phyloP scores from a whole-genome alignment of 176 grass and related monocot species.

The Echinochloa phyllopogon region DNA sequence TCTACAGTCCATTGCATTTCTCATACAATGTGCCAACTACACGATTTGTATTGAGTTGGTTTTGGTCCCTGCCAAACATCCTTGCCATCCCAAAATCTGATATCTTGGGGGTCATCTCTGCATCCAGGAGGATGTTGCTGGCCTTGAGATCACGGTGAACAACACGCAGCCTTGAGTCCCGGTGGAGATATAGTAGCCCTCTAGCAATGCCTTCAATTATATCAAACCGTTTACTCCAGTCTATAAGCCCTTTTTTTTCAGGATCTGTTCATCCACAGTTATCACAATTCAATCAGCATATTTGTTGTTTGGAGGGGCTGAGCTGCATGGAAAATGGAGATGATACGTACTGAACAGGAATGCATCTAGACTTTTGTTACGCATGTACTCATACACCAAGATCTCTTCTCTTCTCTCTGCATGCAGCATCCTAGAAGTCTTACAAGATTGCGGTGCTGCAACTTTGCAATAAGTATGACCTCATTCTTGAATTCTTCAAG shows the following conservation, averaged over 20 bases:
- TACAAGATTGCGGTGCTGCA: conserved; percentile 85
- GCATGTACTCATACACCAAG: conserved; percentile 81
- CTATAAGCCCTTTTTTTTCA: conserved; percentile 57
- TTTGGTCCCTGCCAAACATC: conserved; percentile 66
- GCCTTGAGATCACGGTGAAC: conserved; percentile 78
- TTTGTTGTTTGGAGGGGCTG: conserved; percentile 5
- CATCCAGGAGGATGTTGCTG: conserved; percentile 73
- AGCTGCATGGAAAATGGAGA: not conserved
- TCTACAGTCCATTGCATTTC: conserved; percentile 12
- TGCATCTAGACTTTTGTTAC: conserved; percentile 76
- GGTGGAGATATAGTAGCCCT: conserved; percentile 80
- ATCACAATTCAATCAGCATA: conserved; percentile 6
- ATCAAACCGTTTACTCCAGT: conserved; percentile 66
- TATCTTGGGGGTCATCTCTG: conserved; percentile 73
- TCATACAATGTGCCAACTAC: conserved; percentile 76
- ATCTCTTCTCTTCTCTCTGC: conserved; percentile 80
- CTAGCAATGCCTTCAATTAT: conserved; percentile 77
- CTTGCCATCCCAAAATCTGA: conserved; percentile 85
- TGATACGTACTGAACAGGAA: conserved; percentile 63
- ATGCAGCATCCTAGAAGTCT: conserved; percentile 72
- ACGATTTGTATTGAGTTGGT: conserved; percentile 70
- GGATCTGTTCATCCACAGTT: conserved; percentile 49
- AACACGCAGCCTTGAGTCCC: conserved; percentile 72
- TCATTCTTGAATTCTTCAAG: conserved; percentile 84
- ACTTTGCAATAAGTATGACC: conserved; percentile 73